These are phyloP conservation scores for Xylaria flabelliformis DNA, from an alignment of 495 filamentous ascomycete species.

Conservation along the genomic window DNA sequence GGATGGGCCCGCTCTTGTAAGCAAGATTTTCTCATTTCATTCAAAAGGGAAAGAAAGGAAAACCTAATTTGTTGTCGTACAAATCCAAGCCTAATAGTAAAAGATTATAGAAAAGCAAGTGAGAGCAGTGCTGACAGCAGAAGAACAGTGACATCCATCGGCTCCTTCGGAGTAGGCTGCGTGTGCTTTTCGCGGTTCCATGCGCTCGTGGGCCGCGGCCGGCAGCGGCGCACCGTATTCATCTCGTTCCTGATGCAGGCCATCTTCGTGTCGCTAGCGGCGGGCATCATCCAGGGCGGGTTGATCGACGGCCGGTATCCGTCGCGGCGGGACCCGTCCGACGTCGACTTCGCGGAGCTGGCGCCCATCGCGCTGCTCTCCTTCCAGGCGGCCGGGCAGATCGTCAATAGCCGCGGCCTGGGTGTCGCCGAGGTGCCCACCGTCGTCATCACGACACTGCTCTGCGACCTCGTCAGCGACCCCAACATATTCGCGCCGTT, in stretches of 20 bases:
- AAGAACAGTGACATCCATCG: slow-evolving; percentile 33
- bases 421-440: slow-evolving; percentile 74
- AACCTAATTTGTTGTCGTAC: neutral
- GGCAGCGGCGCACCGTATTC: slow-evolving; percentile 60
- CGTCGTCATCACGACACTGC: slow-evolving; percentile 73
- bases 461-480: slow-evolving; percentile 71
- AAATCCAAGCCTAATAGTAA: neutral
- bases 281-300: slow-evolving; percentile 58
- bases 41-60: neutral
- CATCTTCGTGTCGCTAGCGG: slow-evolving; percentile 61
- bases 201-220: slow-evolving; percentile 36
- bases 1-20: slow-evolving; percentile 41
- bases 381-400: slow-evolving; percentile 75
- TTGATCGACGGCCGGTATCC: slow-evolving; percentile 37
- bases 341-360: slow-evolving; percentile 48
- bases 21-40: neutral
- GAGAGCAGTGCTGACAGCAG: neutral
- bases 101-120: neutral
- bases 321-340: slow-evolving; percentile 32
- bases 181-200: slow-evolving; percentile 37
- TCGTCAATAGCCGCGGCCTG: slow-evolving; percentile 67
- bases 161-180: slow-evolving; percentile 38
- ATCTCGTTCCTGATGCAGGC: slow-evolving; percentile 65
- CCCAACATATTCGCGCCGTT: slow-evolving; percentile 56
- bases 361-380: slow-evolving; percentile 69